Base-by-base conservation (phyloP, 2,329 filamentous ascomycete genomes). In the Rachicladosporium sp. region DNA sequence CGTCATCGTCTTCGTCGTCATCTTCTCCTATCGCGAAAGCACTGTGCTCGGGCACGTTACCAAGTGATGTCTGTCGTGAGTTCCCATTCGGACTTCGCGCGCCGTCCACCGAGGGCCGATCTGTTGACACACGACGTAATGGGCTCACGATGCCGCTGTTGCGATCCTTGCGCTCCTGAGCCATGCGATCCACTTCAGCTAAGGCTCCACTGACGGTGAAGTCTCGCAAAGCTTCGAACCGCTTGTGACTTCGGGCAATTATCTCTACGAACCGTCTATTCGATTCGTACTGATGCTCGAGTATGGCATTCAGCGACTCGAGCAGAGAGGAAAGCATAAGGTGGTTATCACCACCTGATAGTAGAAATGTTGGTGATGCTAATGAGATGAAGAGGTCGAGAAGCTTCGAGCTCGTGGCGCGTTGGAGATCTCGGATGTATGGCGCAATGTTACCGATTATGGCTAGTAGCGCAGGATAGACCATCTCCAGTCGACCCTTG, bases 371-470 rank as follows among this genome's bases (percentile, higher is more conserved):
- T 0, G 91, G 89, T 0, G 87, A 84, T 6, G 89, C 93, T 83
- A 96, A 93, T 29, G 84, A 91, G 4, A 78, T 76, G 57, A 93
- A 93, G 1, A 96, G 68, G 51, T 95, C 87, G 49, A 96, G 69
- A 23, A 96, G 66, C 57, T 87, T 93, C 2, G 80, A 78, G 56
- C 84, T 83, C 10, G 86, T 79, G 3, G 78, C 73, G 3, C 77
- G 68, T 37, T 82, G 85, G 8, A 96, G 66, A 13, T 81, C 76
- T 53, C 91, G 78, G 4, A 91, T 68, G 55, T 93, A 84, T 10
- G 91, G 81, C 8, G 88, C 80, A 46, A 95, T 79, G 54, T 98
- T 98, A 60, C 91, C 91, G 53, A 98, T 82, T 34, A 96, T 84
- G 1, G 89, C 87, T 33, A 98, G 65, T 3, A 98, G 69, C 1